These are phyloP conservation scores for Corymbia maculata DNA, from an alignment of 345 rosid species.

Conservation along the genomic window DNA sequence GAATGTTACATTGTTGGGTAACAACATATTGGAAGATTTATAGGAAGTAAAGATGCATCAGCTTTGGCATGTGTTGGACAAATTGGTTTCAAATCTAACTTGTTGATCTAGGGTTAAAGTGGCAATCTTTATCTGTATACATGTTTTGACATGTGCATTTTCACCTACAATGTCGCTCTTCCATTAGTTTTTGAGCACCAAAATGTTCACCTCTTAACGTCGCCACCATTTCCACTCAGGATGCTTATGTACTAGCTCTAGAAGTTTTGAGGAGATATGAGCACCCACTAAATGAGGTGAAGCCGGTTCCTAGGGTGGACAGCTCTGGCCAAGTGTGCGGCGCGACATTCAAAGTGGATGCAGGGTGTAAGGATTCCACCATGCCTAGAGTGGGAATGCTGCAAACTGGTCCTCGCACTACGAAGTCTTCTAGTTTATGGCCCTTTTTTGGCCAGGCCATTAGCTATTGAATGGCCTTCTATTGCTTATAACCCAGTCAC, in stretches of 20 bases:
- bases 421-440: conserved; percentile 11
- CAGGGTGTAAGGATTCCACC: conserved; percentile 50
- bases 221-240: conserved; percentile 20
- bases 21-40: not conserved
- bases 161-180: not conserved
- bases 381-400: conserved; percentile 87
- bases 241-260: conserved; percentile 80
- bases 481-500: not conserved
- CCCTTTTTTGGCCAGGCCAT: conserved; percentile 5
- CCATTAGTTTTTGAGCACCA: not conserved
- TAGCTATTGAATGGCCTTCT: not conserved
- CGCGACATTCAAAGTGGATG: conserved; percentile 69
- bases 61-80: too few relatives aligned
- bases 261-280: conserved; percentile 84
- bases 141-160: not conserved
- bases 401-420: conserved; percentile 70
- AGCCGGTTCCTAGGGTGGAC: conserved; percentile 85
- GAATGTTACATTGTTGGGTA: not conserved
- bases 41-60: too few relatives aligned
- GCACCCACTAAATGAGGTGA: conserved; percentile 75
- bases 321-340: conserved; percentile 82
- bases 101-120: not conserved
- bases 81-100: not conserved
- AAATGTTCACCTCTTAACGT: not conserved
- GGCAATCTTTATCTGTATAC: not conserved